These are phyloP conservation scores for Zygosaccharomyces pseudorouxii DNA, from an alignment of 805 yeast species.

Conservation along the genomic window DNA sequence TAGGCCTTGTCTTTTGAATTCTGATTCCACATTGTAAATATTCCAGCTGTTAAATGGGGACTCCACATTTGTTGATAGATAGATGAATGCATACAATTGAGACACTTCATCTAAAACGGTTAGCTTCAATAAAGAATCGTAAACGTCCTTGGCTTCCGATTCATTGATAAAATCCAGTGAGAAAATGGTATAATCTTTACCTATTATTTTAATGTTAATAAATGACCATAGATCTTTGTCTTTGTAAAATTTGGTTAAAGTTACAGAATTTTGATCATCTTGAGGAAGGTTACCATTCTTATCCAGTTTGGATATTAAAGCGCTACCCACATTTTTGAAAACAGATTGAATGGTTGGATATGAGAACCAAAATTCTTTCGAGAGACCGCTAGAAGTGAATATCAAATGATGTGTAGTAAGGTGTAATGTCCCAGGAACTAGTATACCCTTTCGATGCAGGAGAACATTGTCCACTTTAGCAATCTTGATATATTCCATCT, in stretches of 20 bases:
- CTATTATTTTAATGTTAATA: conserved; percentile 62
- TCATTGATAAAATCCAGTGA: conserved; percentile 69
- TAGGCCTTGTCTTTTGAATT: conserved; percentile 70
- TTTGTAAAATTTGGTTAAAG: conserved; percentile 7
- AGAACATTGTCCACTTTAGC: conserved; percentile 50
- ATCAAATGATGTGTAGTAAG: conserved; percentile 74
- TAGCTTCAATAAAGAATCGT: conserved; percentile 61
- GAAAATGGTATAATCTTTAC: conserved; percentile 80
- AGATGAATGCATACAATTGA: conserved; percentile 75
- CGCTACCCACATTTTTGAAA: conserved; percentile 53
- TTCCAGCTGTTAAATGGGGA: conserved; percentile 64
- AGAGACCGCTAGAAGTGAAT: conserved; percentile 41
- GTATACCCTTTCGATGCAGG: conserved; percentile 54
- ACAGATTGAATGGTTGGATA: conserved; percentile 76
- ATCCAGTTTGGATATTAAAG: conserved; percentile 25
- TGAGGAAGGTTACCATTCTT: conserved; percentile 10
- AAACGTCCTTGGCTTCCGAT: conserved; percentile 61
- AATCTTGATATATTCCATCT: conserved; percentile 54
- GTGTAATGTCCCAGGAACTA: conserved; percentile 57
- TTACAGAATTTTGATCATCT: neutral
- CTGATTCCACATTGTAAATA: conserved; percentile 55
- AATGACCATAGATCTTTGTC: conserved; percentile 34
- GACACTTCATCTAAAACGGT: conserved; percentile 51
- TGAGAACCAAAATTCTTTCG: conserved; percentile 82
- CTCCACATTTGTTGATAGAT: conserved; percentile 72